Evolutionary conservation across 345 rosid genomes (phyloP).

Genomic region (Syzygium grande): DNA sequence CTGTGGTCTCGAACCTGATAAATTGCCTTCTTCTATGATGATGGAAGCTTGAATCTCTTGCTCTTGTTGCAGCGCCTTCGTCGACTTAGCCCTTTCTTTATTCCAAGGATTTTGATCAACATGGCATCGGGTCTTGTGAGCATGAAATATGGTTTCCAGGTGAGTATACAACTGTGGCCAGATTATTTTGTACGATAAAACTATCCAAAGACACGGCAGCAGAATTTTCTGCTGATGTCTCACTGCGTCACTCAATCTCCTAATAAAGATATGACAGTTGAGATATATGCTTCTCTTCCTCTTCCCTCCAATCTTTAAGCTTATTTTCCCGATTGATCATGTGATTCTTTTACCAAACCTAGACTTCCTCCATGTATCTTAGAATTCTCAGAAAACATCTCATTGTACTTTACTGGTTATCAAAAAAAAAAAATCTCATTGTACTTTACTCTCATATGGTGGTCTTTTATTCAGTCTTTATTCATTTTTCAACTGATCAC

Average conservation of each 20-base stretch:
- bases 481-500: neutral
- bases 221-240: neutral
- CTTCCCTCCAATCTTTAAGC: neutral
- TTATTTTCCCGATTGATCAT: neutral
- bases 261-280: neutral
- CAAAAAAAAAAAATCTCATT: neutral
- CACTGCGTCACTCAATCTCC: neutral
- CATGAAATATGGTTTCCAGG: constrained; percentile 96
- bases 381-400: neutral
- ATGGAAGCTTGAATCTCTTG: neutral
- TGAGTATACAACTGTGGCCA: constrained; percentile 9
- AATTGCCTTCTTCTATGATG: neutral
- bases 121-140: constrained; percentile 98
- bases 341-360: neutral
- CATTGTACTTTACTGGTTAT: neutral
- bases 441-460: neutral
- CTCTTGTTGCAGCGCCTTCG: constrained; percentile 60
- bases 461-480: neutral
- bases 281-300: neutral
- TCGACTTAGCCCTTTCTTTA: constrained; percentile 91
- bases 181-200: neutral
- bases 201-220: neutral
- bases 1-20: neutral
- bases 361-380: neutral
- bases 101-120: constrained; percentile 87